Evolutionary conservation across 768 basidiomycete genomes (phyloP), one percentile per base, ranked within the genome.

Genomic region (Trametes elegans): DNA sequence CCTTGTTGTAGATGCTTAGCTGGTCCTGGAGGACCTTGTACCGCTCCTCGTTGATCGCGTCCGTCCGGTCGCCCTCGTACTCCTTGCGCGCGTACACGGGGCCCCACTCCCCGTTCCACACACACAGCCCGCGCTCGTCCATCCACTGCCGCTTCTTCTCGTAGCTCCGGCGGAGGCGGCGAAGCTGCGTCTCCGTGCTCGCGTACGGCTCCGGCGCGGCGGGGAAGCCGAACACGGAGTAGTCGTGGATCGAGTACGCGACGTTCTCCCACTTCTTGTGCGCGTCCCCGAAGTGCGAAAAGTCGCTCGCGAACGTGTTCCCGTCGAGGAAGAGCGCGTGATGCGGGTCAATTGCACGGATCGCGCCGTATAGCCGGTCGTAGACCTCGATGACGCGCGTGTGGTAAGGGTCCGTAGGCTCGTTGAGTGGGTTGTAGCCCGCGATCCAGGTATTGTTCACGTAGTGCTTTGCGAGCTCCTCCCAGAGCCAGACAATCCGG

Each of bases 371-470:
- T 23, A 89, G 75, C 16, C 81, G 73, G 61, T 83, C 77, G 71
- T 92, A 92, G 73, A 86, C 90, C 7, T 59, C 67, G 57, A 90
- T 64, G 49, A 93, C 71, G 42, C 84, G 75, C 10, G 73, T 77
- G 68, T 89, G 87, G 43, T 81, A 73, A 14, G 83, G 73, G 65
- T 92, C 90, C 3, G 89, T 82, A 32, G 88, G 85, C 71, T 93
- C 90, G 77, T 93, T 94, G 42, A 93, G 74, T 3, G 85, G 87
- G 70, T 93, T 93, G 72, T 89, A 93, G 16, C 90, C 88, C 1
- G 89, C 90, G 55, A 93, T 83, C 90, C 90, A 91, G 32, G 39
- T 49, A 41, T 49, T 49, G 46, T 31, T 48, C 16, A 16, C 34
- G 76, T 92, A 90, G 66, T 88, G 87, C 62, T 73, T 74, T 0